These are phyloP conservation scores for Chloroidium sp. DNA, from an alignment of 163 green algal species.

Conservation along the genomic window DNA sequence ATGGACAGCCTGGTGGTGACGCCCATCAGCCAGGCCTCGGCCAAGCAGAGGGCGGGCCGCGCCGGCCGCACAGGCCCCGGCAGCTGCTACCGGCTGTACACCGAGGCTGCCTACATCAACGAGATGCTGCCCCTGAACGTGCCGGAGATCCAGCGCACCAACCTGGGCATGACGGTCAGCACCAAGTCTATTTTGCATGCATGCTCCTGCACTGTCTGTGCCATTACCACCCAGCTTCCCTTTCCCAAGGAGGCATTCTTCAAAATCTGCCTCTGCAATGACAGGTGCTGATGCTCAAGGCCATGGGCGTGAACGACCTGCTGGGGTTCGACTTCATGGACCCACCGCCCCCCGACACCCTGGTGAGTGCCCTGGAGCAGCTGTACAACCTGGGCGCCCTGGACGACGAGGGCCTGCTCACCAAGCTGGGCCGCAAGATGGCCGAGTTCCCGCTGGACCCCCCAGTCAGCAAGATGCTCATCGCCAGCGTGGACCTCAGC, in stretches of 20 bases:
- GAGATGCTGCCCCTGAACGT: slow-evolving; percentile 95
- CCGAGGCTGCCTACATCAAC: slow-evolving; percentile 87
- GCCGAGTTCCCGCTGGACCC: slow-evolving; percentile 97
- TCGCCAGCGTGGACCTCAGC: slow-evolving; percentile 90
- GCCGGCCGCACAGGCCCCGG: slow-evolving; percentile 89
- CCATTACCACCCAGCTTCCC: too few relatives aligned
- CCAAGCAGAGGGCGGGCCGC: slow-evolving; percentile 84
- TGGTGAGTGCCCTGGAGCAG: slow-evolving; percentile 76
- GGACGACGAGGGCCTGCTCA: slow-evolving; percentile 95
- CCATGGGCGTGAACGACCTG: slow-evolving; percentile 99
- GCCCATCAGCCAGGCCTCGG: slow-evolving; percentile 87
- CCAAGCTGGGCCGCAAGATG: slow-evolving; percentile 94
- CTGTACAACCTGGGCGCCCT: slow-evolving; percentile 97
- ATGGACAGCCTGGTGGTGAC: slow-evolving; percentile 95
- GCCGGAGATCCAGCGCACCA: slow-evolving; percentile 96
- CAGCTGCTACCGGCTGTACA: slow-evolving; percentile 94
- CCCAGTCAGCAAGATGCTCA: slow-evolving; percentile 94
- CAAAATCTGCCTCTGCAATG: too few relatives aligned
- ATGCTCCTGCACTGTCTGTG: too few relatives aligned
- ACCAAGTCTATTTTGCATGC: too few relatives aligned
- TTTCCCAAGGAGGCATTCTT: too few relatives aligned
- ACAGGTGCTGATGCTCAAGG: slow-evolving; percentile 26
- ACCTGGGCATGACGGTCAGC: slow-evolving; percentile 78
- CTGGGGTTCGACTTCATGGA: slow-evolving; percentile 99
- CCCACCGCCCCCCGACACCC: slow-evolving; percentile 72